phyloP scores from a whole-genome alignment of 192 early-diverging fungal genomes.

The Rhizophagus sp. region DNA sequence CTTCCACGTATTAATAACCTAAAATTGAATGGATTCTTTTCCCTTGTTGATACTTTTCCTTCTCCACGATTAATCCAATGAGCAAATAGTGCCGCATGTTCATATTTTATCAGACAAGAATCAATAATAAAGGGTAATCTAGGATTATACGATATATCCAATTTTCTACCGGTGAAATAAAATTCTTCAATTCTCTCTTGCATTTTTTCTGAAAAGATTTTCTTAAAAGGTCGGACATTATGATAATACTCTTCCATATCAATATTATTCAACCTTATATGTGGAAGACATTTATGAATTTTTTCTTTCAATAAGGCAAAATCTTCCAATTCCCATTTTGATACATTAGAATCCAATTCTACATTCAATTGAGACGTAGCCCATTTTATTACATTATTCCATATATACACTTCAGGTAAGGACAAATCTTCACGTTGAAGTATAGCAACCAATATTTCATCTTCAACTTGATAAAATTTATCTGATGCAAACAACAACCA shows the following conservation, averaged over 20 bases:
- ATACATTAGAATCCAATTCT: neutral
- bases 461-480: neutral
- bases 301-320: neutral
- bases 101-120: neutral
- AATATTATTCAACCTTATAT: neutral
- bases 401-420: neutral
- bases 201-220: neutral
- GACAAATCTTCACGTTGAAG: neutral
- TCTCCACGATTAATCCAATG: conserved; percentile 3
- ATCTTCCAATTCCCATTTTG: neutral
- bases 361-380: neutral
- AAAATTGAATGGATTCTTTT: conserved; percentile 6
- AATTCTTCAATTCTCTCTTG: neutral
- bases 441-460: conserved; percentile 5
- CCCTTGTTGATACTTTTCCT: neutral
- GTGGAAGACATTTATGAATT: neutral
- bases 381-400: conserved; percentile 6
- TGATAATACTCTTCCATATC: neutral
- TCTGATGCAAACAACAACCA: neutral
- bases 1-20: neutral
- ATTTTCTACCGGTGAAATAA: neutral
- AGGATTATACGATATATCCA: neutral
- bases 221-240: neutral
- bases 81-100: neutral
- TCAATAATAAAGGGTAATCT: conserved; percentile 1